phyloP scores from a whole-genome alignment of 1,139 yeast genomes.

The Blastobotrys aristatus region DNA sequence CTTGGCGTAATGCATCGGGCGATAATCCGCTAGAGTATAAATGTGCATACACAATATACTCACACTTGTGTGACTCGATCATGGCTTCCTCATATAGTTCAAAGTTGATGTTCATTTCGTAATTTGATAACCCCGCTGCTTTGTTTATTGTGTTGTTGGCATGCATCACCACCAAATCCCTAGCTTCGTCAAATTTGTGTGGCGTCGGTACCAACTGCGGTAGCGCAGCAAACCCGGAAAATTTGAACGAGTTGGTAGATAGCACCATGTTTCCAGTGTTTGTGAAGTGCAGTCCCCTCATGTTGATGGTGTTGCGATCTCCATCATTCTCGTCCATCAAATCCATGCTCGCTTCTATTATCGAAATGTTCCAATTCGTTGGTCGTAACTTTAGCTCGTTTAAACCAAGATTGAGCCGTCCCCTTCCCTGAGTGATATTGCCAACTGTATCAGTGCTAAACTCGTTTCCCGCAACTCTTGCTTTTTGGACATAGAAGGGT shows the following conservation, averaged over 20 bases:
- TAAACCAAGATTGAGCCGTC: constrained; percentile 20
- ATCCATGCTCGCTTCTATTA: constrained; percentile 22
- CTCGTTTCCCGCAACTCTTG: constrained; percentile 2
- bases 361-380: constrained; percentile 20
- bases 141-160: not conserved
- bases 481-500: not conserved
- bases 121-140: not conserved
- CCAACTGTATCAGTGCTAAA: constrained; percentile 16
- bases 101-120: constrained; percentile 2
- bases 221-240: constrained; percentile 54
- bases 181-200: constrained; percentile 37
- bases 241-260: constrained; percentile 65
- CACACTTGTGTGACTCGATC: constrained; percentile 48
- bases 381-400: constrained; percentile 16
- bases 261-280: constrained; percentile 63
- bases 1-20: constrained; percentile 31
- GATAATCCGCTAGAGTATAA: constrained; percentile 54
- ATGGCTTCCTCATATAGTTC: constrained; percentile 53
- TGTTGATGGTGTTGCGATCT: constrained; percentile 33
- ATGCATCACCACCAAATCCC: constrained; percentile 33
- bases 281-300: constrained; percentile 68
- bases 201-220: constrained; percentile 40
- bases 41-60: constrained; percentile 64
- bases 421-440: constrained; percentile 22
- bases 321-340: constrained; percentile 22